Percentiles rank a stretch among this genome's conserved stretches.
phyloP scores from a whole-genome alignment of 2,329 filamentous ascomycete species.

The Elsinoe batatas region DNA sequence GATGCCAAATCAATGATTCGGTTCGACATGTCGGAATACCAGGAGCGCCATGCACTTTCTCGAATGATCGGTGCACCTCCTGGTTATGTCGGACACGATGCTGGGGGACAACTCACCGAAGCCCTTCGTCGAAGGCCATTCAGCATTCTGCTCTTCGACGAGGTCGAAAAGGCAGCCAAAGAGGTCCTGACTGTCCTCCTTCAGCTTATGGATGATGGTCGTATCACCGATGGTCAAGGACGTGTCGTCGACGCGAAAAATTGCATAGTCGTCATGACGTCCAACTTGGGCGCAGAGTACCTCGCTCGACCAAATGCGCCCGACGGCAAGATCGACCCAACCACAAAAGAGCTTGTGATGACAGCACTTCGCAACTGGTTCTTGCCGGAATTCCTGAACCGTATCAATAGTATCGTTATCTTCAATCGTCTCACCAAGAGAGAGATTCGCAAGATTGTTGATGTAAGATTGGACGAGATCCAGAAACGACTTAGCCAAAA shows the following conservation, averaged over 20 bases:
- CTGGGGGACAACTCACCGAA: constrained; percentile 92
- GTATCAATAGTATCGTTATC: constrained; percentile 91
- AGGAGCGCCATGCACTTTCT: constrained; percentile 89
- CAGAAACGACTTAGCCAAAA: constrained; percentile 85
- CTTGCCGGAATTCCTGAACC: constrained; percentile 96
- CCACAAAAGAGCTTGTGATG: constrained; percentile 84
- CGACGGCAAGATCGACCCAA: constrained; percentile 76
- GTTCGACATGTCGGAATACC: constrained; percentile 99
- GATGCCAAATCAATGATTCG: constrained; percentile 96
- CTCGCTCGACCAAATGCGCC: constrained; percentile 68
- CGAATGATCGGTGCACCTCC: constrained; percentile 97
- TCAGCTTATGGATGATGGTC: constrained; percentile 98
- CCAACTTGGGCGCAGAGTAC: constrained; percentile 89
- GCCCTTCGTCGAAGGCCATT: constrained; percentile 88
- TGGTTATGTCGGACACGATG: constrained; percentile 92
- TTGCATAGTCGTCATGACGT: constrained; percentile 99
- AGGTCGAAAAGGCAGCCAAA: constrained; percentile 97
- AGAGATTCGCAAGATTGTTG: constrained; percentile 93
- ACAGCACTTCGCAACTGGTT: constrained; percentile 88
- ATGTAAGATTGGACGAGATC: constrained; percentile 77
- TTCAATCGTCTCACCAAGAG: constrained; percentile 88
- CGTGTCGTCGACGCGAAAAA: constrained; percentile 90
- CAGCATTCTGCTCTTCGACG: constrained; percentile 94
- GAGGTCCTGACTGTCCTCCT: constrained; percentile 92
- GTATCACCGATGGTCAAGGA: constrained; percentile 96